Percentiles rank a stretch among this genome's conserved stretches.
Evolutionary conservation across 192 early-diverging fungal species (phyloP).

Genomic region (Dissophora globulifera): DNA sequence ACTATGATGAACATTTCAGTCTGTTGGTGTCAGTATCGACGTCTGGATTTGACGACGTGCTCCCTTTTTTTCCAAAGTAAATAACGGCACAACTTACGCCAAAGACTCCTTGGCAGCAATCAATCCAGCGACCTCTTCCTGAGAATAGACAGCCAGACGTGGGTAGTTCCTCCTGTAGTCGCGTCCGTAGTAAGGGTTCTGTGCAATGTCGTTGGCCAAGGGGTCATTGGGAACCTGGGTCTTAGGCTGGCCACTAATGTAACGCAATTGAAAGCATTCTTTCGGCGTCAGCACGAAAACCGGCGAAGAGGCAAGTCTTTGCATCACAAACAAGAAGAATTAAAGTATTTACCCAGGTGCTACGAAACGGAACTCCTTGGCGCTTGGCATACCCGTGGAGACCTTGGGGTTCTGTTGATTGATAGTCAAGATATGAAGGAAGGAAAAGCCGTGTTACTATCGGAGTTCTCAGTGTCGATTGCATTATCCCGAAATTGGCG

Average conservation of each 20-base stretch:
- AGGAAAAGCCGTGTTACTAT: neutral
- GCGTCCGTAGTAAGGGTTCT: conserved; percentile 92
- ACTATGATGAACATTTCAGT: neutral
- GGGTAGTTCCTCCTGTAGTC: conserved; percentile 94
- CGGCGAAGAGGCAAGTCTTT: too few relatives aligned
- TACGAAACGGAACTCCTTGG: conserved; percentile 74
- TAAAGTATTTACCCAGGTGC: conserved; percentile 70
- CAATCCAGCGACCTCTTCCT: conserved; percentile 77
- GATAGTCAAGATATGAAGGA: neutral
- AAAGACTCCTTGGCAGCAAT: conserved; percentile 57
- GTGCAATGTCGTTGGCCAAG: conserved; percentile 71
- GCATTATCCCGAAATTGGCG: too few relatives aligned
- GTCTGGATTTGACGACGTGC: too few relatives aligned
- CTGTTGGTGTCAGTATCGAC: neutral
- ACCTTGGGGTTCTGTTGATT: conserved; percentile 66
- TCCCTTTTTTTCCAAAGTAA: too few relatives aligned
- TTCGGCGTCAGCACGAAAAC: too few relatives aligned
- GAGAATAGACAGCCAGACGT: conserved; percentile 82
- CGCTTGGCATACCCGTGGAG: conserved; percentile 73
- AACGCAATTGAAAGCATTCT: neutral
- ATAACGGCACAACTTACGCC: conserved; percentile 17
- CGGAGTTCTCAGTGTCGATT: neutral
- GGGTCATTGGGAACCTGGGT: conserved; percentile 64
- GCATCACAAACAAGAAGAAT: too few relatives aligned
- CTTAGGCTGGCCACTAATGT: conserved; percentile 57